A percentile compares a stretch with the other conserved stretches of the same genome.
Conservation (phyloP, 2,329 filamentous ascomycete genomes). For the Diaporthe nobilis region DNA sequence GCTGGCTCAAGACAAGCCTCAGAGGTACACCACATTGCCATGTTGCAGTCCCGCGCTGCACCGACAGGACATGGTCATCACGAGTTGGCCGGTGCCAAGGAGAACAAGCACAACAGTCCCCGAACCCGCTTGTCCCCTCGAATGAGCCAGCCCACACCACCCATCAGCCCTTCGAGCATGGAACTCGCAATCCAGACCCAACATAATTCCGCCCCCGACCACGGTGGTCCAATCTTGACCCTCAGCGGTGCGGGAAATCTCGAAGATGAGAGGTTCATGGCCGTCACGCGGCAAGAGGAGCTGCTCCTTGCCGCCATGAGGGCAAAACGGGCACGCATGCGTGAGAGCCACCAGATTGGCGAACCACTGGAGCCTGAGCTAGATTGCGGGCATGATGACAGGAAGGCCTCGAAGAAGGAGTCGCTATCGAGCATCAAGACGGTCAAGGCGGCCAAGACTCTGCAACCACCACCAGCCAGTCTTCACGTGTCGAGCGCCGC, state of each 20-base stretch:
- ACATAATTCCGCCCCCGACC: slow-evolving; percentile 37
- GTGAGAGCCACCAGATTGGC: slow-evolving; percentile 53
- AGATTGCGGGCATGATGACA: not conserved
- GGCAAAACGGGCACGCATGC: slow-evolving; percentile 69
- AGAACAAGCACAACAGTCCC: slow-evolving; percentile 39
- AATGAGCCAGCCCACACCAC: slow-evolving; percentile 59
- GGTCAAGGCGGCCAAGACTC: slow-evolving; percentile 20
- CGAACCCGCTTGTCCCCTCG: slow-evolving; percentile 44
- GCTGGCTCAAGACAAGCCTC: slow-evolving; percentile 15
- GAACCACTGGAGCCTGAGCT: not conserved
- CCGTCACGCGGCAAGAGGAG: slow-evolving; percentile 71
- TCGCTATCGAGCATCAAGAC: slow-evolving; percentile 40
- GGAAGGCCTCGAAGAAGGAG: slow-evolving; percentile 37
- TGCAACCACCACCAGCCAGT: slow-evolving; percentile 18
- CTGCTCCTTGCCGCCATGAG: slow-evolving; percentile 70
- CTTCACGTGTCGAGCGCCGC: slow-evolving; percentile 5
- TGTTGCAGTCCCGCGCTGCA: slow-evolving; percentile 34
- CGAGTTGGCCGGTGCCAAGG: slow-evolving; percentile 19
- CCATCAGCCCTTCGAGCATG: slow-evolving; percentile 65
- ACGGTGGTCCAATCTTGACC: slow-evolving; percentile 53
- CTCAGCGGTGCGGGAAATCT: slow-evolving; percentile 41
- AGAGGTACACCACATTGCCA: slow-evolving; percentile 38
- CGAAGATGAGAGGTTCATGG: slow-evolving; percentile 64
- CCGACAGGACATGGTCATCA: slow-evolving; percentile 34
- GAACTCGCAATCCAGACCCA: slow-evolving; percentile 62